Conservation (phyloP, 805 yeast genomes). For the Candida khao-thaluensis region DNA sequence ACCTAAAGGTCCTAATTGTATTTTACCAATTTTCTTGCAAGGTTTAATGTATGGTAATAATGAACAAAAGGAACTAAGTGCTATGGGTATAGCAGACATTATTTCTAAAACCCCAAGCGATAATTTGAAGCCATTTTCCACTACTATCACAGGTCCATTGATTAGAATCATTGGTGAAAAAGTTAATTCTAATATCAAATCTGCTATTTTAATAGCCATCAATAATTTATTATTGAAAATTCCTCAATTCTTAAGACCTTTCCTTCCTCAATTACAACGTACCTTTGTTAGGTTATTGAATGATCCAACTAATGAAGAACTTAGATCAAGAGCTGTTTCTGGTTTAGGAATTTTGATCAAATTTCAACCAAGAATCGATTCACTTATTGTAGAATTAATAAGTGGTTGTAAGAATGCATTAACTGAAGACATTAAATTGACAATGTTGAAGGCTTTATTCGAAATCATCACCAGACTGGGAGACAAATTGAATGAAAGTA, state of each 20-base stretch:
- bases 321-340: constrained; percentile 82
- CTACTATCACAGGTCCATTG: constrained; percentile 93
- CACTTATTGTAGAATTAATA: constrained; percentile 80
- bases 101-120: constrained; percentile 84
- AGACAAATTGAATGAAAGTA: constrained; percentile 66
- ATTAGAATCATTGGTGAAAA: constrained; percentile 98
- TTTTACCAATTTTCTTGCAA: constrained; percentile 88
- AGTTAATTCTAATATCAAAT: constrained; percentile 85
- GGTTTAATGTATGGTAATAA: constrained; percentile 92
- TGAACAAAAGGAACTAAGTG: constrained; percentile 81
- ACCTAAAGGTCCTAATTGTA: constrained; percentile 83
- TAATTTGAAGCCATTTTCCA: constrained; percentile 81
- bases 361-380: constrained; percentile 92
- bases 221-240: constrained; percentile 75
- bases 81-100: constrained; percentile 84
- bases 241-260: constrained; percentile 90
- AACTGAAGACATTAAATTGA: constrained; percentile 73
- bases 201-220: constrained; percentile 87
- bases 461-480: constrained; percentile 85
- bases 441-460: constrained; percentile 80
- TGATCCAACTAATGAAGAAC: constrained; percentile 68
- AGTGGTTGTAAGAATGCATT: constrained; percentile 66
- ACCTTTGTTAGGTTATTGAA: constrained; percentile 90
- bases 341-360: constrained; percentile 87
- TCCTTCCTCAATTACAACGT: constrained; percentile 95